Percentiles rank a stretch among this genome's conserved stretches.
Conservation (phyloP, 106 monocot genomes). For the Iris macrosiphon region DNA sequence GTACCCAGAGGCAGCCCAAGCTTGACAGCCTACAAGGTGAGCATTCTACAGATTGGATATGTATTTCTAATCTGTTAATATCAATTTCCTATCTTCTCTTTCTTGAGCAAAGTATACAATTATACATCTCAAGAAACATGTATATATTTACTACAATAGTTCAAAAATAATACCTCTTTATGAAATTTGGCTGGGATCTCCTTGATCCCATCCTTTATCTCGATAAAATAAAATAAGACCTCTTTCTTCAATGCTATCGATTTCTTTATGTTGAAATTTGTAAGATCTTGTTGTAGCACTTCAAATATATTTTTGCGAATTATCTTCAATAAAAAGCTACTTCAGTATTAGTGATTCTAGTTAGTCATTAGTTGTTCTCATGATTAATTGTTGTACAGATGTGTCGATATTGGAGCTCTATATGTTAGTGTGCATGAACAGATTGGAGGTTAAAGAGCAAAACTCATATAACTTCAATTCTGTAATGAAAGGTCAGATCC, state of each 20-base stretch:
- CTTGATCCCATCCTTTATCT: no score
- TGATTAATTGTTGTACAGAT: constrained; percentile 26
- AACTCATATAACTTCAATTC: constrained; percentile 75
- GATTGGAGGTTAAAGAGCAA: constrained; percentile 67
- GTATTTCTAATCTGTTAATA: background rate
- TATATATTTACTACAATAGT: no score
- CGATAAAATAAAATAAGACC: no score
- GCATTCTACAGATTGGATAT: background rate
- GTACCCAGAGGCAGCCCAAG: constrained; percentile 61
- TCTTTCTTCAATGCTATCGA: background rate
- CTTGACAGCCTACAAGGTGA: constrained; percentile 58
- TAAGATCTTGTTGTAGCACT: constrained; percentile 3
- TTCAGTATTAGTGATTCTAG: no score
- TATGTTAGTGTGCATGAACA: constrained; percentile 86
- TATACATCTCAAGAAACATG: no score
- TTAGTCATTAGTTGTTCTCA: no score
- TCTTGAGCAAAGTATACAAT: no score
- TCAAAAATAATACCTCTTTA: no score
- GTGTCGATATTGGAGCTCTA: constrained; percentile 87
- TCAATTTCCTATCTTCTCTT: no score
- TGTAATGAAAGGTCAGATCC: constrained; percentile 64
- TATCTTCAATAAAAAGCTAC: no score
- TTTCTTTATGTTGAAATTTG: background rate
- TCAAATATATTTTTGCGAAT: no score
- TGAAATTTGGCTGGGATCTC: no score